Evolutionary conservation across 176 grass and related monocot genomes (phyloP).

Genomic region (Typha latifolia): DNA sequence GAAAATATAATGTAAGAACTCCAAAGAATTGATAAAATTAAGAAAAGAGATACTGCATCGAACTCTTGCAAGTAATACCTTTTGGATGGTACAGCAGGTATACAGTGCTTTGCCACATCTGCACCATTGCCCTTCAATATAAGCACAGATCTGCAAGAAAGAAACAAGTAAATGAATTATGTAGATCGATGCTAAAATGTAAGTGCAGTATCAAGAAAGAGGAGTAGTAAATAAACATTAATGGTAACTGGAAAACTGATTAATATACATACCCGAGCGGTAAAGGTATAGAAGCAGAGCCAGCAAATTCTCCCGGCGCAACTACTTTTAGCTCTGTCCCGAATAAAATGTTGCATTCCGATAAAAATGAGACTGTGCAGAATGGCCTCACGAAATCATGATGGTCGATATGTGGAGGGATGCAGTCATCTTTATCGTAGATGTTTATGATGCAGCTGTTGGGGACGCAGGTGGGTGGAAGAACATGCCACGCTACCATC

Average conservation of each 20-base stretch:
- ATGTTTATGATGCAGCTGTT: conserved; percentile 71
- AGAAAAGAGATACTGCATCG: background rate
- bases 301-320: conserved; percentile 36
- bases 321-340: conserved; percentile 14
- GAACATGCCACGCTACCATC: conserved; percentile 38
- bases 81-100: conserved; percentile 42
- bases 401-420: conserved; percentile 60
- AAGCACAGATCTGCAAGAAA: conserved; percentile 41
- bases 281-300: conserved; percentile 16
- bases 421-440: conserved; percentile 55
- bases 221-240: background rate
- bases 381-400: conserved; percentile 48
- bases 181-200: background rate
- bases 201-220: background rate
- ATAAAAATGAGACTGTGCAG: conserved; percentile 57
- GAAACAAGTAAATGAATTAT: background rate
- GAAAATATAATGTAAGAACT: background rate
- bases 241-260: background rate
- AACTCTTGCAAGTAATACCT: conserved; percentile 12
- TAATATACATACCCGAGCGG: conserved; percentile 20
- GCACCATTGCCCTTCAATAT: conserved; percentile 46
- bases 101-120: conserved; percentile 61
- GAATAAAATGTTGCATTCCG: conserved; percentile 43
- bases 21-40: background rate
- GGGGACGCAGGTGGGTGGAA: conserved; percentile 30